Evolutionary conservation across 768 basidiomycete species (phyloP).

Genomic region (Tylopilus vinaceipallidus): DNA sequence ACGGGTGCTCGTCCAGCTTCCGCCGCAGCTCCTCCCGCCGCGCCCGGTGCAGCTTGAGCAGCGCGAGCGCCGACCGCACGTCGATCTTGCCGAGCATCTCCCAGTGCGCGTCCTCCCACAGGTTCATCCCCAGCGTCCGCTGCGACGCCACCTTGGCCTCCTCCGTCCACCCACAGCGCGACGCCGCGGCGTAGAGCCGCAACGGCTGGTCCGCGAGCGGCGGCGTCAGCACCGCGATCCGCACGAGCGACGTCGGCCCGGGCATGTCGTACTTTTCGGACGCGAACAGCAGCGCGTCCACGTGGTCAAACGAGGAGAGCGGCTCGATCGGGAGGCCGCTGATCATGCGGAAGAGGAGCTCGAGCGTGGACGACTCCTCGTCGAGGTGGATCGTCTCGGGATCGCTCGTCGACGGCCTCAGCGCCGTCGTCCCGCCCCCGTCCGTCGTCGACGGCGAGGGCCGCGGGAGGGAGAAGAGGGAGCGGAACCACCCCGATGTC

Average conservation of each 20-base stretch:
- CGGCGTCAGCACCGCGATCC: slow-evolving; percentile 54
- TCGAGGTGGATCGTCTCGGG: slow-evolving; percentile 50
- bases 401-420: slow-evolving; percentile 9
- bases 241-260: slow-evolving; percentile 58
- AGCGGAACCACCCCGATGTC: slow-evolving; percentile 56
- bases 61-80: slow-evolving; percentile 49
- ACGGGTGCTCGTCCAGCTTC: slow-evolving; percentile 55
- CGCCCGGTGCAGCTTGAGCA: slow-evolving; percentile 52
- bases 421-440: neutral
- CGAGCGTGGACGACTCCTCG: slow-evolving; percentile 55
- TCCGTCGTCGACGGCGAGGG: slow-evolving; percentile 2
- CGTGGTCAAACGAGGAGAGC: slow-evolving; percentile 48
- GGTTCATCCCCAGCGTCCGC: slow-evolving; percentile 51
- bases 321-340: slow-evolving; percentile 54
- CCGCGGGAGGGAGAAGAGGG: slow-evolving; percentile 60
- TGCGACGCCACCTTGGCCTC: slow-evolving; percentile 55
- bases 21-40: slow-evolving; percentile 49
- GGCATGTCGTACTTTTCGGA: slow-evolving; percentile 74
- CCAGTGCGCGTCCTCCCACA: slow-evolving; percentile 47
- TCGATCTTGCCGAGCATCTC: slow-evolving; percentile 46
- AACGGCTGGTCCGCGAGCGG: slow-evolving; percentile 49
- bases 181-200: slow-evolving; percentile 52
- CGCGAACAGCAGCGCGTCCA: slow-evolving; percentile 59
- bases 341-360: slow-evolving; percentile 57
- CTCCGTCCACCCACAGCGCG: slow-evolving; percentile 57